Evolutionary conservation across 257 asterid species (phyloP), one percentile per base, ranked within the genome.

Genomic region (Avicennia marina): DNA sequence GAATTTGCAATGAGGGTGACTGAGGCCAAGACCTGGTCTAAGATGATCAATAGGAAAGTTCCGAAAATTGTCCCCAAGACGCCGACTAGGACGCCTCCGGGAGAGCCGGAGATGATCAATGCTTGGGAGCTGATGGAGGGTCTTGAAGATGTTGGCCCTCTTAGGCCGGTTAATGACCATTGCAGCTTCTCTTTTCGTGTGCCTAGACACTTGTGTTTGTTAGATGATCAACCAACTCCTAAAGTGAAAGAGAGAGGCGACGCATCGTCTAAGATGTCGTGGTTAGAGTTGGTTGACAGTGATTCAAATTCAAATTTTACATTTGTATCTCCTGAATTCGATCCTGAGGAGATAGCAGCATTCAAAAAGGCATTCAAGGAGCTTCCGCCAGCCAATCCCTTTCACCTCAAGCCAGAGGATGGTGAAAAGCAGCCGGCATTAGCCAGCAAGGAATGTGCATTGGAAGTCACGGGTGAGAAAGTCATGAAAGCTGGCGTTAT

Each of bases 41-140:
- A 62, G 20, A 86, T 84, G 90, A 84, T 89, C 67, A 73, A 86
- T 4, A 85, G 72, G 42, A 89, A 73, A 74, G 86, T 86, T 67
- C 95, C 89, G 0, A 89, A 83, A 70, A 16, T 75, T 2, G 18
- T 56, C 61, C 94, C 97, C 11, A 77, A 53, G 50, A 90, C 95
- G 2, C 94, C 94, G 19, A 29, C 59, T 34, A 60, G 56, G 36
- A 86, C 95, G 27, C 87, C 94, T n/a, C 89, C 95, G 1, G 96
- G 94, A 0, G 97, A 93, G 72, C 94, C 94, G 13, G 96, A 89
- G 75, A 77, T 50, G 39, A 86, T 93, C 72, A 75, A 93, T 62
- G 85, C 85, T n/a, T 86, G 94, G 89, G 97, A 93, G 49, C 59
- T 93, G 72, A 89, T 89, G 97, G 91, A 82, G 67, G 98, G 95